phyloP scores from a whole-genome alignment of 208 protist species.

The Acanthamoeba triangularis region DNA sequence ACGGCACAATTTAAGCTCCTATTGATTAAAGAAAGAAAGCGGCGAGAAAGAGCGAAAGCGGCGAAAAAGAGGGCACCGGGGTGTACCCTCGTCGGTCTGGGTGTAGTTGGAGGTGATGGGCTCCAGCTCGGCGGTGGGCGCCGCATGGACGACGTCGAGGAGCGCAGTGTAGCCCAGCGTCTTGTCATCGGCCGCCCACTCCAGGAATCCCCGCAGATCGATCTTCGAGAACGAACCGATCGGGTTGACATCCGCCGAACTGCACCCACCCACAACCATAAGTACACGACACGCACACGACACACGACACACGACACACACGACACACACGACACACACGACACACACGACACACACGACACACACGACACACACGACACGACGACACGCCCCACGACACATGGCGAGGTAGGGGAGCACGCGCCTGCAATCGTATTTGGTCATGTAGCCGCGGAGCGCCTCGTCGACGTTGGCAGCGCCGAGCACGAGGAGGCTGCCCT shows the following conservation, averaged over 20 bases:
- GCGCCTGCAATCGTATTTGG: constrained; percentile 93
- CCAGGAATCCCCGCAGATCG: constrained; percentile 86
- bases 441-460: constrained; percentile 90
- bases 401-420: background rate
- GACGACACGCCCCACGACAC: background rate
- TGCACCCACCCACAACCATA: background rate
- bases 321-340: background rate
- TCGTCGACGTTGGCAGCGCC: constrained; percentile 93
- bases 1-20: constrained; percentile 28
- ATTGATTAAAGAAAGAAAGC: background rate
- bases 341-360: too few species aligned
- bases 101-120: constrained; percentile 87
- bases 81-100: constrained; percentile 77
- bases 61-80: too few species aligned
- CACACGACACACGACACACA: too few species aligned
- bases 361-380: too few species aligned
- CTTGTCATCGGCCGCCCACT: constrained; percentile 72
- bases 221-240: constrained; percentile 87
- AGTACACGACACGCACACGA: too few species aligned
- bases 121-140: constrained; percentile 92
- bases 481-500: constrained; percentile 90
- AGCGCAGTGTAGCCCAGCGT: constrained; percentile 77
- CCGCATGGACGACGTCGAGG: constrained; percentile 78
- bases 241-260: constrained; percentile 92
- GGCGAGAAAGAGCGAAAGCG: background rate